These are phyloP conservation scores for Xylaria sp. DNA, from an alignment of 2,329 filamentous ascomycete genomes.

Conservation along the genomic window DNA sequence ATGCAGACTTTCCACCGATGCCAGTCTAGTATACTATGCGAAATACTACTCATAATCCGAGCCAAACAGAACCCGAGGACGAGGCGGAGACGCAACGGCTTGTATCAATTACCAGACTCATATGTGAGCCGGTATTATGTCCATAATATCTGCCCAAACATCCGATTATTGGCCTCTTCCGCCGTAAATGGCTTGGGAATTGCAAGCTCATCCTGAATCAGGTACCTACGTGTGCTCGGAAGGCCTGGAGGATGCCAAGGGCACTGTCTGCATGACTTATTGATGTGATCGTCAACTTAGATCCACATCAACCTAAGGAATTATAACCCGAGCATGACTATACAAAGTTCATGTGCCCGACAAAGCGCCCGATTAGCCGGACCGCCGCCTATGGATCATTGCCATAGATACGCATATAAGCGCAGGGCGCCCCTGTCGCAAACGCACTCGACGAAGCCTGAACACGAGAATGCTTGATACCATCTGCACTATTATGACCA, in stretches of 20 bases:
- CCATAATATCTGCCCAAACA: not conserved
- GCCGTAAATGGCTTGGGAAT: not conserved
- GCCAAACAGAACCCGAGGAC: not conserved
- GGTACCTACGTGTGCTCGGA: not conserved
- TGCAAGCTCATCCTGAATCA: not conserved
- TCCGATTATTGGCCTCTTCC: not conserved
- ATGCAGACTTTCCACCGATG: conserved; percentile 46
- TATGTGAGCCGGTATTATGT: not conserved
- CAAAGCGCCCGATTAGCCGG: not conserved
- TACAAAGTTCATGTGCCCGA: not conserved
- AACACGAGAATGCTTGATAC: not conserved
- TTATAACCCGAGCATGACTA: not conserved
- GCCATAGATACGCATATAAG: not conserved
- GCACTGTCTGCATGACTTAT: not conserved
- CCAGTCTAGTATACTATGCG: conserved; percentile 39
- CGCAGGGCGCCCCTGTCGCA: not conserved
- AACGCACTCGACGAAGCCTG: not conserved
- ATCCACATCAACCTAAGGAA: not conserved
- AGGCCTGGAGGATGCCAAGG: not conserved
- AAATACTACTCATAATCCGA: not conserved
- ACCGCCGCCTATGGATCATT: not conserved
- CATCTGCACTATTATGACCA: not conserved
- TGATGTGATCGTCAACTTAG: not conserved
- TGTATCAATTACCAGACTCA: not conserved
- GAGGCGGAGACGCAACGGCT: not conserved